Evolutionary conservation across 208 protist genomes (phyloP).

Genomic region (Trypanosoma avium): DNA sequence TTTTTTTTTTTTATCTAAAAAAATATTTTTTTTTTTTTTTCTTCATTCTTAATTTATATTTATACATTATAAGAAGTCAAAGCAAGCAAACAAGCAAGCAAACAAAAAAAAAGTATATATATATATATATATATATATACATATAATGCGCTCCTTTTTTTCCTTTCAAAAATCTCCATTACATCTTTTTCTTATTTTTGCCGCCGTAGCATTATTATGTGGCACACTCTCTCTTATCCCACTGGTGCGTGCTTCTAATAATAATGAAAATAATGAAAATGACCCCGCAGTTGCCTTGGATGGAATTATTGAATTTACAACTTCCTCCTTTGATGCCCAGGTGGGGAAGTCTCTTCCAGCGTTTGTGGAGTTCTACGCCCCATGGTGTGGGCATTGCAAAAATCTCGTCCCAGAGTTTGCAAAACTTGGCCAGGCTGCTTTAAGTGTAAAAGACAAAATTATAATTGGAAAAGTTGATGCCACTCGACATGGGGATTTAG

Average conservation of each 20-base stretch:
- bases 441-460: conserved; percentile 31
- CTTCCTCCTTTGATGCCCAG: conserved; percentile 52
- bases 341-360: conserved; percentile 56
- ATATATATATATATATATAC: too few species aligned
- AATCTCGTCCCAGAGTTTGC: conserved; percentile 40
- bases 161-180: too few species aligned
- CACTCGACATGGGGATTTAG: conserved; percentile 41
- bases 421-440: conserved; percentile 16
- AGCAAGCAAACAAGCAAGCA: not conserved
- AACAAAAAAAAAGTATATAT: not conserved
- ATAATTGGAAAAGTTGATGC: conserved; percentile 76
- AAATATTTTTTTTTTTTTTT: not conserved
- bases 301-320: conserved; percentile 44
- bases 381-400: conserved; percentile 89
- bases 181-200: not conserved
- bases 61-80: not conserved
- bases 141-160: too few species aligned
- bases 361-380: conserved; percentile 91
- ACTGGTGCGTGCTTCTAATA: too few species aligned
- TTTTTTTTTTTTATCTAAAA: conserved; percentile 9
- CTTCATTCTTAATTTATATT: not conserved
- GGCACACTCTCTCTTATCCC: too few species aligned
- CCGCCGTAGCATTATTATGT: too few species aligned
- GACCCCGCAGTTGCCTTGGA: conserved; percentile 34
- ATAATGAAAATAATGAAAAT: conserved; percentile 2